Base-by-base conservation (phyloP, 176 grass and related monocot species). In the Oryza glumipatula region DNA sequence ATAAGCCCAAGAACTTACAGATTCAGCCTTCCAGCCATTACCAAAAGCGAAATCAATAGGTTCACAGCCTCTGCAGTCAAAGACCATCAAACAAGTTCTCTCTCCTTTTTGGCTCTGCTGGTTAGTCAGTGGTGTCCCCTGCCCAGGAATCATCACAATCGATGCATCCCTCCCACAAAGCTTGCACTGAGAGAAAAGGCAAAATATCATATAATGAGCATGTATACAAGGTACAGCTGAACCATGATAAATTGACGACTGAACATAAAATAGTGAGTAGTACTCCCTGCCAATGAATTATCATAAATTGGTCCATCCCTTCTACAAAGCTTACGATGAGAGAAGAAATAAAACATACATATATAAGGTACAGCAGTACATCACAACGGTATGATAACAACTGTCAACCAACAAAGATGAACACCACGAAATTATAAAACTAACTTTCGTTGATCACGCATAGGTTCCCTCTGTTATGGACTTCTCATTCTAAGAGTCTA, bases 41-140 rank as follows among this genome's bases (percentile, higher is more conserved):
- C 68, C 85, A 78, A 95, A 98, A 74, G 81, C 84, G 16, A 98
- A 98, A 36, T 92, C 91, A 86, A 93, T 14, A 77, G 95, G 95
- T 92, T 94, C 91, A 87, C 81, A 91, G 21, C 95, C 95, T 82
- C 92, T 92, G 87, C 93, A 98, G 64, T 98, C 95, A 65, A 98
- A 95, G 44, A 98, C 88, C 93, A 95, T 98, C 76, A 98, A 91
- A 80, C 76, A 88, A 71, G 86, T 36, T 30, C 32, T 79, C 10
- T 58, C 75, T 78, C 70, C 93, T 82, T 84, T 82, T 79, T 94
- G 92, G 63, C 89, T 92, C 80, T 77, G 86, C 82, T 83, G 87
- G 47, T 71, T 69, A 68, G 90, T 94, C 65, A 97, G 89, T 76
- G 92, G 92, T 23, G 88, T 84, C 28, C 95, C 95, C 14, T 98